phyloP scores from a whole-genome alignment of 2,329 filamentous ascomycete species.

The Alternaria sp. region DNA sequence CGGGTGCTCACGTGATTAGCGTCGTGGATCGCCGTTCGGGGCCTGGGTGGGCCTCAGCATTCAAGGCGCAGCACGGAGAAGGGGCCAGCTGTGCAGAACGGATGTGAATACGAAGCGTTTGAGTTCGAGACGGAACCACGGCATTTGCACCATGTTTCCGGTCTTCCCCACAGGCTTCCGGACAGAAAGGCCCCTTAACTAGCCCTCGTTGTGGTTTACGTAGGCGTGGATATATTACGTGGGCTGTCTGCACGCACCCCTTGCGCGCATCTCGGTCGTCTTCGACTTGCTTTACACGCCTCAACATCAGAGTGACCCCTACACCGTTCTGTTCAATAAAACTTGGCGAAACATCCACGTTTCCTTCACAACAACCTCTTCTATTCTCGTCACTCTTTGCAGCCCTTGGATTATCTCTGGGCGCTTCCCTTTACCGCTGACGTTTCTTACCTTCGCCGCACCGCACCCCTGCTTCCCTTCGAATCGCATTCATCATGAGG shows the following conservation, averaged over 20 bases:
- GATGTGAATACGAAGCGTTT: slow-evolving; percentile 22
- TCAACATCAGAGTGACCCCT: slow-evolving; percentile 15
- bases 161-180: slow-evolving; percentile 11
- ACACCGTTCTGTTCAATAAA: slow-evolving; percentile 11
- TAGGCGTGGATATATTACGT: slow-evolving; percentile 23
- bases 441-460: slow-evolving; percentile 1
- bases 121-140: slow-evolving; percentile 17
- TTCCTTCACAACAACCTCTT: slow-evolving; percentile 3
- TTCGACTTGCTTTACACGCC: slow-evolving; percentile 10
- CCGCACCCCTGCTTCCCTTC: slow-evolving; percentile 13
- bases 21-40: slow-evolving; percentile 1
- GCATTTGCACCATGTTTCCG: slow-evolving; percentile 6
- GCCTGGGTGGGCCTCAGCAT: slow-evolving; percentile 2
- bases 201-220: slow-evolving; percentile 13
- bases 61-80: slow-evolving; percentile 23
- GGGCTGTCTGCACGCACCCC: slow-evolving; percentile 31
- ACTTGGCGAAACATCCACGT: neutral
- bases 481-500: slow-evolving; percentile 60
- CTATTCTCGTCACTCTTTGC: slow-evolving; percentile 19
- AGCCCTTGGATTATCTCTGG: neutral
- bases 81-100: slow-evolving; percentile 19
- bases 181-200: slow-evolving; percentile 21
- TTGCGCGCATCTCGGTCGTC: slow-evolving; percentile 34
- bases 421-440: slow-evolving; percentile 2
- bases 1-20: slow-evolving; percentile 23